Evolutionary conservation across 2,329 filamentous ascomycete genomes (phyloP), one percentile per base, ranked within the genome.

Genomic region (Plenodomus biglobosus): DNA sequence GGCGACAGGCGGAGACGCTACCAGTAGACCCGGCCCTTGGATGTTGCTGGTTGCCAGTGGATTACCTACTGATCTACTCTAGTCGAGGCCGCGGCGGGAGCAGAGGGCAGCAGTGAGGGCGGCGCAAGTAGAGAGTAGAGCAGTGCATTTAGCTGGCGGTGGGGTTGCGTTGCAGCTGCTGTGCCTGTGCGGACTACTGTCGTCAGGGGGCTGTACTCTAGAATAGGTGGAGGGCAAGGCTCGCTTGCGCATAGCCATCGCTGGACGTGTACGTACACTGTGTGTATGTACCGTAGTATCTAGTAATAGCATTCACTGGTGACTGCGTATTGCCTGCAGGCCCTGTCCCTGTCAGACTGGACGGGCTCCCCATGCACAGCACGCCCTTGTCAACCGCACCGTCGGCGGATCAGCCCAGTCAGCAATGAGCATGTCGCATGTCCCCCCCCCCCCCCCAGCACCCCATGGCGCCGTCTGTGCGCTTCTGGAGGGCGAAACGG

Each of bases 321-420:
- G 34, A 24, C 6, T 36, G n/a, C 17, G 15, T 52, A 48, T 39
- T 20, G 44, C 38, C 40, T 48, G 30, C 38, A 37, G 42, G 50
- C 40, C 55, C 56, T 53, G 52, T 54, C 59, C 61, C 55, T 61
- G 60, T 47, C 58, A 36, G 36, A 36, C 35, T 34, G 41, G 22
- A 24, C 5, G 22, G 22, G 27, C 22, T 50, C 46, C 45, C 55
- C 55, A 52, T 50, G 43, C 50, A n/a, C n/a, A n/a, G n/a, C 44
- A 32, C 50, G 50, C 53, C 55, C 55, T 52, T 51, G 55, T 56
- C 53, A 60, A 62, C 62, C 60, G 64, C 61, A 64, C 43, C 46
- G 58, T 49, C 49, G 52, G 57, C 44, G 51, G 48, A 65, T 62
- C 65, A 67, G 64, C 62, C 65, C 66, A 69, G 64, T 68, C 64